Conservation (phyloP, 2,329 filamentous ascomycete genomes). For the Pseudogymnoascus sp. region DNA sequence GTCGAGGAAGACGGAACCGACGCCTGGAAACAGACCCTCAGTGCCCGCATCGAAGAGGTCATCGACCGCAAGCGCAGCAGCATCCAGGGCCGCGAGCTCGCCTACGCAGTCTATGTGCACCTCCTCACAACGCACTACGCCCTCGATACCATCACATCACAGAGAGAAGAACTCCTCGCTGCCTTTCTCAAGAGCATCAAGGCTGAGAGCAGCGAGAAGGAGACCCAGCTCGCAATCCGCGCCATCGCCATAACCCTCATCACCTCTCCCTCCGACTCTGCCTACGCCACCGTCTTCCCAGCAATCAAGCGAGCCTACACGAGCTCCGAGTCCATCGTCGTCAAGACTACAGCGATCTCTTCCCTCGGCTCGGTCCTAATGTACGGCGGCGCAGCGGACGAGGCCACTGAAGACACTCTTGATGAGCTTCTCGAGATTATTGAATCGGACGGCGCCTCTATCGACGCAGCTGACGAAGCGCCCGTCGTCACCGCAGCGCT, state of each 20-base stretch:
- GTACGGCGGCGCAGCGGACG: conserved; percentile 56
- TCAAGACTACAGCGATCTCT: conserved; percentile 61
- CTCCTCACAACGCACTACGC: conserved; percentile 55
- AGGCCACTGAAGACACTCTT: conserved; percentile 56
- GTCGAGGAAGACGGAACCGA: conserved; percentile 43
- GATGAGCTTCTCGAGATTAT: conserved; percentile 58
- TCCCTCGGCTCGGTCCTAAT: conserved; percentile 52
- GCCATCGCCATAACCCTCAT: conserved; percentile 56
- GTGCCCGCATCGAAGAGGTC: conserved; percentile 53
- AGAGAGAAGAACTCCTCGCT: conserved; percentile 46
- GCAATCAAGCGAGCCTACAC: conserved; percentile 51
- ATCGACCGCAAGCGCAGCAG: conserved; percentile 61
- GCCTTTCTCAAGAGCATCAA: conserved; percentile 57
- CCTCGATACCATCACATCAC: conserved; percentile 47
- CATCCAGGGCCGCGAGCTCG: conserved; percentile 52
- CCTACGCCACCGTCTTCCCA: conserved; percentile 49
- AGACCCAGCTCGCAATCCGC: conserved; percentile 46
- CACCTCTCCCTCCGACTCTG: conserved; percentile 49
- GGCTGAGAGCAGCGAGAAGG: conserved; percentile 51
- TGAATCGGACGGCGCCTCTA: conserved; percentile 55
- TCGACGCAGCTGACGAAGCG: conserved; percentile 53
- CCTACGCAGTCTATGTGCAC: conserved; percentile 47
- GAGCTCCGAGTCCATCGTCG: conserved; percentile 45
- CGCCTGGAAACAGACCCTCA: conserved; percentile 49
- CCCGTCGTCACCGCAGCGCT: conserved; percentile 56